Percentiles rank a stretch among this genome's conserved stretches.
Evolutionary conservation across 208 protist species (phyloP).

Genomic region (Leishmania martiniquensis): DNA sequence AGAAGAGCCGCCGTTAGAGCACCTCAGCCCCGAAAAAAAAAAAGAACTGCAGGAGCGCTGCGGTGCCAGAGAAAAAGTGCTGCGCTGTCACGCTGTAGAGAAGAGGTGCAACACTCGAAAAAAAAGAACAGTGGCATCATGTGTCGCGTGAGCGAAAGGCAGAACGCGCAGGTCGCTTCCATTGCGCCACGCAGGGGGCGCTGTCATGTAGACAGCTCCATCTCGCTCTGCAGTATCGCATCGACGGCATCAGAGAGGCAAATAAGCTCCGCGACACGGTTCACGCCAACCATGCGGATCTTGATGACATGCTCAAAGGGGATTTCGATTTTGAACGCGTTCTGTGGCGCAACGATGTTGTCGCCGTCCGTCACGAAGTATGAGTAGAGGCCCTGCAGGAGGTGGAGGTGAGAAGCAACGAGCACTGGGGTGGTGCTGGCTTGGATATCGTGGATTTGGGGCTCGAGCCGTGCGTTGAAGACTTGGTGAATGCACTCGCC

Average conservation of each 20-base stretch:
- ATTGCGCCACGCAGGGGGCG: neutral
- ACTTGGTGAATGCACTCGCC: constrained; percentile 91
- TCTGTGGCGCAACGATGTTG: constrained; percentile 69
- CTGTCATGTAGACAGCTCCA: neutral
- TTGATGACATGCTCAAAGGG: constrained; percentile 79
- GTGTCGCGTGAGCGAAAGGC: too few species aligned
- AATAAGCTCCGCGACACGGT: constrained; percentile 75
- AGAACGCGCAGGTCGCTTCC: neutral
- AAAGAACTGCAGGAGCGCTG: too few species aligned
- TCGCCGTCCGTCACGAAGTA: constrained; percentile 87
- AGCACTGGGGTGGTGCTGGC: constrained; percentile 77
- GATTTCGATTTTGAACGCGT: constrained; percentile 81
- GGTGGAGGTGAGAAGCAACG: constrained; percentile 77
- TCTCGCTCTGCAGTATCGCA: constrained; percentile 30
- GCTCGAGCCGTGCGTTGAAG: constrained; percentile 86
- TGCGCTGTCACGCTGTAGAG: too few species aligned
- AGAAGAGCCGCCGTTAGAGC: too few species aligned
- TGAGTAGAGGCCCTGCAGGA: constrained; percentile 87
- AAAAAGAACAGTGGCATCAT: too few species aligned
- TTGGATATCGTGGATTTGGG: constrained; percentile 92
- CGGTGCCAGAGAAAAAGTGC: too few species aligned
- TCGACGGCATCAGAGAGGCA: constrained; percentile 62
- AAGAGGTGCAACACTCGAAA: too few species aligned
- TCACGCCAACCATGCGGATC: constrained; percentile 66
- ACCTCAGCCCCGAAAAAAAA: too few species aligned